phyloP scores from a whole-genome alignment of 768 basidiomycete genomes.

The Sarcomyxa edulis region DNA sequence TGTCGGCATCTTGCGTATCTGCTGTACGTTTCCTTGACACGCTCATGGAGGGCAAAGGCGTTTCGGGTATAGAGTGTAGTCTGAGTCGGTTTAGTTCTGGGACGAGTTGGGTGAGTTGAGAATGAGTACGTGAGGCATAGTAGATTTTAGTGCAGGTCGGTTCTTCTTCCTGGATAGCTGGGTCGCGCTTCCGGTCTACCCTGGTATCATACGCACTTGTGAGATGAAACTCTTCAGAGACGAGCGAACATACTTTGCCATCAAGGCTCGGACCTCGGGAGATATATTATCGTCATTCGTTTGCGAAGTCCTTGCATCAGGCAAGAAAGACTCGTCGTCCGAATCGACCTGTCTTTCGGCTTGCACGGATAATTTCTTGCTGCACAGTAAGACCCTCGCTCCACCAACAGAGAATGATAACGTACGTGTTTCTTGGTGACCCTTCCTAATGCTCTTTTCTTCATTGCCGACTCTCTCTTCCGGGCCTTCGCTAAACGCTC shows the following conservation, averaged over 20 bases:
- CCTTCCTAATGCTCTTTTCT: slow-evolving; percentile 47
- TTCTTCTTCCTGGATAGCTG: slow-evolving; percentile 31
- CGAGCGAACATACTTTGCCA: slow-evolving; percentile 62
- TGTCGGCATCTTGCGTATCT: slow-evolving; percentile 25
- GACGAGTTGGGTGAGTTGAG: slow-evolving; percentile 87
- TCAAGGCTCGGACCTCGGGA: slow-evolving; percentile 71
- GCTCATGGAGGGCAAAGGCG: too few species aligned
- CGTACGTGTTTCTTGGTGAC: slow-evolving; percentile 59
- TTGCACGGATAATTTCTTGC: neutral
- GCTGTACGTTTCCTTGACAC: too few species aligned
- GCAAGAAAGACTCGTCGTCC: slow-evolving; percentile 71
- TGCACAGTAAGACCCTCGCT: slow-evolving; percentile 6
- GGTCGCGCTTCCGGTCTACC: slow-evolving; percentile 10
- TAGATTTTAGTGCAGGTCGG: slow-evolving; percentile 78
- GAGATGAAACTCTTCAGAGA: slow-evolving; percentile 1
- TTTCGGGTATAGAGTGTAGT: too few species aligned
- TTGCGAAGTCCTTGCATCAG: slow-evolving; percentile 42
- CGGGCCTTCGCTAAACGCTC: slow-evolving; percentile 54
- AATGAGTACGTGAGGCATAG: slow-evolving; percentile 94
- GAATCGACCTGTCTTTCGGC: slow-evolving; percentile 22
- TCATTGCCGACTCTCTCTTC: slow-evolving; percentile 54
- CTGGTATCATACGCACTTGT: slow-evolving; percentile 26
- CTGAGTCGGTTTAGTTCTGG: slow-evolving; percentile 78
- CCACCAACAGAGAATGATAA: slow-evolving; percentile 11
- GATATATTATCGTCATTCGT: slow-evolving; percentile 57